Percentiles rank a stretch among this genome's conserved stretches.
Evolutionary conservation across 1,139 yeast genomes (phyloP).

Genomic region (Taphrina deformans): DNA sequence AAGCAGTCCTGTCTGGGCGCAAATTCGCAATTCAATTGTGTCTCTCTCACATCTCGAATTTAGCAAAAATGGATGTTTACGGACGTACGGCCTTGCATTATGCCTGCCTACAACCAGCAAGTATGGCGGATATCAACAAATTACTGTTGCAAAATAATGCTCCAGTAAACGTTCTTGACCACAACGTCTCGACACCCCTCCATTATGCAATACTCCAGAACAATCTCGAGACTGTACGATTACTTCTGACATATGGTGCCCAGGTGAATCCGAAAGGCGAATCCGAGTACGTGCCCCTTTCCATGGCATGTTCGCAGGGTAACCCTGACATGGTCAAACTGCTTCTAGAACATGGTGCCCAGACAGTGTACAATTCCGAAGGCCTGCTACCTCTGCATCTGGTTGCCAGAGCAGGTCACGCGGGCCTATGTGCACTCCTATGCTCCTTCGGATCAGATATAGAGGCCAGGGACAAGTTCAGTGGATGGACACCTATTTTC

Average conservation of each 20-base stretch:
- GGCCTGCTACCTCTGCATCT: slow-evolving; percentile 88
- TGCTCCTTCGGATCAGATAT: slow-evolving; percentile 74
- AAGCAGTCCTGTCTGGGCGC: slow-evolving; percentile 23
- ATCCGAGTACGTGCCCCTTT: slow-evolving; percentile 70
- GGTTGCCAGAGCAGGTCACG: slow-evolving; percentile 80
- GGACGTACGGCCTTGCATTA: slow-evolving; percentile 87
- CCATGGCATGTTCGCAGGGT: slow-evolving; percentile 86
- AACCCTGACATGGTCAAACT: slow-evolving; percentile 68
- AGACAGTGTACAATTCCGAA: slow-evolving; percentile 66
- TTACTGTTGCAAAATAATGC: slow-evolving; percentile 46
- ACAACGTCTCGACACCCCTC: slow-evolving; percentile 61
- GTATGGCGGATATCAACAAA: slow-evolving; percentile 42
- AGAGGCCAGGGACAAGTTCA: slow-evolving; percentile 76
- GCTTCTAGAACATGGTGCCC: slow-evolving; percentile 50
- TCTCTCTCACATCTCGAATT: not conserved
- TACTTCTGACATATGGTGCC: slow-evolving; percentile 51
- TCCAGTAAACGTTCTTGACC: slow-evolving; percentile 47
- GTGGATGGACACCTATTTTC: slow-evolving; percentile 91
- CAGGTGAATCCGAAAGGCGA: slow-evolving; percentile 48
- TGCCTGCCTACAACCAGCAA: slow-evolving; percentile 57
- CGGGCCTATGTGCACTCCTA: slow-evolving; percentile 64
- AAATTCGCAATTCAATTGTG: slow-evolving; percentile 7
- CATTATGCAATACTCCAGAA: slow-evolving; percentile 73
- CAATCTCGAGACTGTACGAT: slow-evolving; percentile 57
- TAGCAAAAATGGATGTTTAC: slow-evolving; percentile 54